A percentile compares a stretch with the other conserved stretches of the same genome.
Evolutionary conservation across 441 rosid genomes (phyloP).

Genomic region (Bruguiera hainesii): DNA sequence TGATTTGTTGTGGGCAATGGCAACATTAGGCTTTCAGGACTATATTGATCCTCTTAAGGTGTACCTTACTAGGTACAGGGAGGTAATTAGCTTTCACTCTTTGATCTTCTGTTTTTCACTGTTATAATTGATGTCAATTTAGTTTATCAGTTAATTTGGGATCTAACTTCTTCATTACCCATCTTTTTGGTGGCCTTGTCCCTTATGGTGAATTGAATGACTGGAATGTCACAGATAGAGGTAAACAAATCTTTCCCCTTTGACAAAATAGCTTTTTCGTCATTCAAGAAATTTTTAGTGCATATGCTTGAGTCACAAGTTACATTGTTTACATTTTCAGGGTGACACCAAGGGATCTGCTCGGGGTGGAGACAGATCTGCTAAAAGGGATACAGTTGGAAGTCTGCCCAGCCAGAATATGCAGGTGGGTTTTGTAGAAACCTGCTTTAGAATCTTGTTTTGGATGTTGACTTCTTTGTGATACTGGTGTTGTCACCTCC

Average conservation of each 20-base stretch:
- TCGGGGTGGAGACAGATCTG: conserved; percentile 62
- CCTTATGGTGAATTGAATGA: conserved; percentile 17
- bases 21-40: conserved; percentile 79
- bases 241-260: conserved; percentile 28
- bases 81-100: conserved; percentile 35
- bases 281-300: not conserved
- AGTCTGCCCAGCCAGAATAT: conserved; percentile 51
- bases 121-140: not conserved
- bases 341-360: conserved; percentile 82
- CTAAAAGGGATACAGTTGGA: conserved; percentile 49
- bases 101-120: not conserved
- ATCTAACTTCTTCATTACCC: conserved; percentile 16
- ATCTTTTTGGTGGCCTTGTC: conserved; percentile 1
- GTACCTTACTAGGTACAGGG: conserved; percentile 66
- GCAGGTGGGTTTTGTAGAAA: conserved; percentile 39
- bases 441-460: conserved; percentile 7
- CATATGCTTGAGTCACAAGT: not conserved
- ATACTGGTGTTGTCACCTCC: not conserved
- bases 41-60: conserved; percentile 71
- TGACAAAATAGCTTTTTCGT: not conserved
- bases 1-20: conserved; percentile 89
- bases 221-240: conserved; percentile 49
- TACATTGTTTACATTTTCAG: conserved; percentile 30
- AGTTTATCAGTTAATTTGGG: not conserved
- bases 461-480: not conserved